Evolutionary conservation across 345 rosid genomes (phyloP).

Genomic region (Alliaria petiolata): DNA sequence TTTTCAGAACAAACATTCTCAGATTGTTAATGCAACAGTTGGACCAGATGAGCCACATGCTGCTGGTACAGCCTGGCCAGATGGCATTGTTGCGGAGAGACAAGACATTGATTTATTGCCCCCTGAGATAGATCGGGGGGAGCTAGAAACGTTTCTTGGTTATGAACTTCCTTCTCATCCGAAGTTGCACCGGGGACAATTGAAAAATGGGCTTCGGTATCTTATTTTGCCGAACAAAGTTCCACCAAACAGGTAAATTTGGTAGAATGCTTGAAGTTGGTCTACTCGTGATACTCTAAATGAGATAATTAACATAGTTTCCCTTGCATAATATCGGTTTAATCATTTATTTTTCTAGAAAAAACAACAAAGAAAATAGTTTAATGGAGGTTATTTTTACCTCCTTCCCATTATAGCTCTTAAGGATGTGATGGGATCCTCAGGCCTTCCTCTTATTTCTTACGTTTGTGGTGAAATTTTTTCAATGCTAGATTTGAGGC

Average conservation of each 20-base stretch:
- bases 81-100: slow-evolving; percentile 61
- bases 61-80: slow-evolving; percentile 79
- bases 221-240: slow-evolving; percentile 95
- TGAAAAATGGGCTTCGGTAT: slow-evolving; percentile 93
- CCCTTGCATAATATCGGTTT: not conserved
- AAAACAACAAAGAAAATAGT: not conserved
- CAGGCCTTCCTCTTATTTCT: too few species aligned
- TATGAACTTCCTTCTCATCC: slow-evolving; percentile 83
- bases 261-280: not conserved
- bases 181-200: slow-evolving; percentile 71
- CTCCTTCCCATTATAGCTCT: not conserved
- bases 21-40: slow-evolving; percentile 60
- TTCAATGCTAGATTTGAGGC: slow-evolving; percentile 82
- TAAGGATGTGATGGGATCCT: not conserved
- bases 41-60: slow-evolving; percentile 99
- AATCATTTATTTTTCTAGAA: not conserved
- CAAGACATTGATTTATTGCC: slow-evolving; percentile 56
- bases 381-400: not conserved
- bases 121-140: slow-evolving; percentile 43
- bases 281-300: not conserved
- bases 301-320: not conserved
- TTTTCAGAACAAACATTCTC: slow-evolving; percentile 46
- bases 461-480: not conserved
- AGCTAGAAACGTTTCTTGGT: slow-evolving; percentile 55
- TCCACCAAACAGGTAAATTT: slow-evolving; percentile 79